phyloP scores from a whole-genome alignment of 441 rosid species.

The Populus tomentosa region DNA sequence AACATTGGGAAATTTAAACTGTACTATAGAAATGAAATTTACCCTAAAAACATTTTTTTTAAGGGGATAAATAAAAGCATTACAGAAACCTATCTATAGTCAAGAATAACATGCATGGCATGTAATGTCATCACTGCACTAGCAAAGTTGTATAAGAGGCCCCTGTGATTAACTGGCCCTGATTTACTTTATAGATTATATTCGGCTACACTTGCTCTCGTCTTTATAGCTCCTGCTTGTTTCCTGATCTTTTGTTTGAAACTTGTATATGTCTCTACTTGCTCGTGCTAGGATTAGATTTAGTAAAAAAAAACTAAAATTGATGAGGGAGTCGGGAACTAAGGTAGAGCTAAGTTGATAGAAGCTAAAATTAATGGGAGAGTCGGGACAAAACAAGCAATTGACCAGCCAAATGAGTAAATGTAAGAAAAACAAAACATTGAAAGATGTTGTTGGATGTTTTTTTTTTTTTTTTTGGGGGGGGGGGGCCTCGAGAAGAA shows the following conservation, averaged over 20 bases:
- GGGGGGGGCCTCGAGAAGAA: neutral
- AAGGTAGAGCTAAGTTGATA: neutral
- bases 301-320: neutral
- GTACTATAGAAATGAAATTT: no score
- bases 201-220: no score
- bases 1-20: no score
- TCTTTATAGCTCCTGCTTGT: no score
- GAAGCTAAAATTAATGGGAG: neutral
- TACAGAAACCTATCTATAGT: neutral
- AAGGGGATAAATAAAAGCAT: neutral
- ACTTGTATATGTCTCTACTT: neutral
- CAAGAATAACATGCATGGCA: neutral
- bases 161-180: no score
- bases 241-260: no score
- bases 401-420: neutral
- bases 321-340: no score
- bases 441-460: conserved; percentile 13
- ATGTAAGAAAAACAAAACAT: conserved; percentile 11
- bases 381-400: neutral
- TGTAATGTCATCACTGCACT: no score
- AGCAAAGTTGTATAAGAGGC: no score
- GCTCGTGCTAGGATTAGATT: neutral
- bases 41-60: neutral
- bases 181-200: no score
- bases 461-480: neutral